These are phyloP conservation scores for Amanita exitialis DNA, from an alignment of 768 basidiomycete species.

Conservation along the genomic window DNA sequence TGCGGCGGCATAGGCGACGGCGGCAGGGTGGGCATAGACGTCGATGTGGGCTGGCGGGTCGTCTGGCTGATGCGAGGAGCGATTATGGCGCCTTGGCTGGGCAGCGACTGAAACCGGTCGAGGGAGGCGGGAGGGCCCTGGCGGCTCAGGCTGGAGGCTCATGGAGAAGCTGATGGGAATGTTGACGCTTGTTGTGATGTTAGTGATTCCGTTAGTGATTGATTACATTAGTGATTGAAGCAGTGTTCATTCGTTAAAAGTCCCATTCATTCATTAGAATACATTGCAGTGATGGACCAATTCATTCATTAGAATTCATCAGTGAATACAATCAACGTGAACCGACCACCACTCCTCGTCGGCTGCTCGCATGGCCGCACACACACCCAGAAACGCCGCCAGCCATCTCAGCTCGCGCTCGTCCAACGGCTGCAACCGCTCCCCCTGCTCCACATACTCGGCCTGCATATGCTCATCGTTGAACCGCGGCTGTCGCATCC, in stretches of 20 bases:
- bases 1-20: constrained; percentile 70
- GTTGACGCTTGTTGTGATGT: background rate
- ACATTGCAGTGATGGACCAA: no score
- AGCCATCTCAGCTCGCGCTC: constrained; percentile 17
- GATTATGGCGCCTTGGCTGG: constrained; percentile 42
- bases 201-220: no score
- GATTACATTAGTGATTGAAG: no score
- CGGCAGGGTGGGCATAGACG: constrained; percentile 79
- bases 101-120: constrained; percentile 57
- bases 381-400: constrained; percentile 15
- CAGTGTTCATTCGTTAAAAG: no score
- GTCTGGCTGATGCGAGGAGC: constrained; percentile 56
- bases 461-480: background rate
- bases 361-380: constrained; percentile 15
- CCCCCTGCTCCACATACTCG: background rate
- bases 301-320: no score
- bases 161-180: constrained; percentile 11
- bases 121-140: constrained; percentile 32
- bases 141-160: constrained; percentile 20
- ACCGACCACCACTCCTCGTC: constrained; percentile 15
- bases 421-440: constrained; percentile 9
- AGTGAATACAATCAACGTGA: constrained; percentile 7
- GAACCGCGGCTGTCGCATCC: background rate
- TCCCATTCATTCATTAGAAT: no score
- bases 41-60: constrained; percentile 48